Conservation (phyloP, 2,329 filamentous ascomycete genomes). For the Grosmannia clavigera region DNA sequence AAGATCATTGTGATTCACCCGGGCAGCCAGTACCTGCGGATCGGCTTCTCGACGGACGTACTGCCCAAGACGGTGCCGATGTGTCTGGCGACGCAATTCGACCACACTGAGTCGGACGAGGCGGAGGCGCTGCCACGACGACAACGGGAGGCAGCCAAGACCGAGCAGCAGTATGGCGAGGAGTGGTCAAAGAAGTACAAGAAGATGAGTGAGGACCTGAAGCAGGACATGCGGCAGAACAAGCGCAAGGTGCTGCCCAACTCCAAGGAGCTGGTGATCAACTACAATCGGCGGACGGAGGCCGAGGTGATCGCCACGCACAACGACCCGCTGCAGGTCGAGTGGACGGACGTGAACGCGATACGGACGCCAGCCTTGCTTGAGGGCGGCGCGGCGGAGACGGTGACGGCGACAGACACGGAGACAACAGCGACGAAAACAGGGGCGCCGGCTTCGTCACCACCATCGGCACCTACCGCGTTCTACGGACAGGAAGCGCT, state of each 20-base stretch:
- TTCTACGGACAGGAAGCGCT: conserved; percentile 74
- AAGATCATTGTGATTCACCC: conserved; percentile 93
- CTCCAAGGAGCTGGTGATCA: conserved; percentile 88
- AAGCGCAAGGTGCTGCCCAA: conserved; percentile 95
- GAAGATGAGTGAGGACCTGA: conserved; percentile 76
- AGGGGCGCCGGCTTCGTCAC: neutral
- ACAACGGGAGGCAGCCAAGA: conserved; percentile 47
- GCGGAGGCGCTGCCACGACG: conserved; percentile 64
- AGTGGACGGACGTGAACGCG: conserved; percentile 77
- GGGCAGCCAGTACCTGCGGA: conserved; percentile 87
- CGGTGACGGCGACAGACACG: neutral
- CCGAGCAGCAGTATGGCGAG: conserved; percentile 77
- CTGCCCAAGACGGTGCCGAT: conserved; percentile 90
- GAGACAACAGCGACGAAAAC: too few relatives aligned
- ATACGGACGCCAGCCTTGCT: neutral
- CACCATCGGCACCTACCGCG: conserved; percentile 37
- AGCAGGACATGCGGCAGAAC: conserved; percentile 80
- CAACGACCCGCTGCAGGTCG: conserved; percentile 85
- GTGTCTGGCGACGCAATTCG: conserved; percentile 71
- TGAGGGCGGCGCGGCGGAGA: neutral
- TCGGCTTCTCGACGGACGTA: conserved; percentile 91
- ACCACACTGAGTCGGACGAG: conserved; percentile 72
- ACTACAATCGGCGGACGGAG: conserved; percentile 77
- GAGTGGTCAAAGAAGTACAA: conserved; percentile 66
- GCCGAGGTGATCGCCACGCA: conserved; percentile 85